A percentile compares a stretch with the other conserved stretches of the same genome.
phyloP scores from a whole-genome alignment of 163 green algal species.

The Chloroidium sp. region DNA sequence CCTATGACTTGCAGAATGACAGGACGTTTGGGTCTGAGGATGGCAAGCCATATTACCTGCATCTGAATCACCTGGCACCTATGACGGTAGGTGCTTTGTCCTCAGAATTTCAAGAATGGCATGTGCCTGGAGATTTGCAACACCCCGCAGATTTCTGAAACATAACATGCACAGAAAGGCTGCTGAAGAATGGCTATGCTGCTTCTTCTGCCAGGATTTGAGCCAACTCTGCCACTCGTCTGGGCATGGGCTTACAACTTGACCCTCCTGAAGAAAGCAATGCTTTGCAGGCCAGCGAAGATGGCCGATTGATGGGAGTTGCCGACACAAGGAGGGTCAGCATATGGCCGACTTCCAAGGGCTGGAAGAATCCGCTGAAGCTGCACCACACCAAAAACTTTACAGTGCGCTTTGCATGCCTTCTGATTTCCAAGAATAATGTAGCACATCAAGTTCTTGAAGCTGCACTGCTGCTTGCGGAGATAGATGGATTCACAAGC shows the following conservation, averaged over 20 bases:
- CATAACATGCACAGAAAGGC: neutral
- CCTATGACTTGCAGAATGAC: no score
- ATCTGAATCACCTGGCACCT: no score
- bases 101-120: neutral
- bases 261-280: neutral
- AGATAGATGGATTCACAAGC: no score
- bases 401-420: neutral
- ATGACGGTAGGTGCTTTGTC: neutral
- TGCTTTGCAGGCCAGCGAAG: neutral
- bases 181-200: neutral
- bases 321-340: neutral
- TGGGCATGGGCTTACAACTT: neutral
- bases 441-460: no score
- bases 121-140: neutral
- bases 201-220: neutral
- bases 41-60: no score
- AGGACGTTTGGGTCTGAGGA: no score
- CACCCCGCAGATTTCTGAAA: no score
- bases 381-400: slow-evolving; percentile 57
- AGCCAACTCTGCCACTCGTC: neutral
- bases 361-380: slow-evolving; percentile 33
- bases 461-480: no score
- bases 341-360: slow-evolving; percentile 42
- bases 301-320: neutral
- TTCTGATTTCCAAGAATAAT: neutral